Percentiles rank a stretch among this genome's conserved stretches.
Evolutionary conservation across 2,329 filamentous ascomycete genomes (phyloP).

Genomic region (Penicillium sp.): DNA sequence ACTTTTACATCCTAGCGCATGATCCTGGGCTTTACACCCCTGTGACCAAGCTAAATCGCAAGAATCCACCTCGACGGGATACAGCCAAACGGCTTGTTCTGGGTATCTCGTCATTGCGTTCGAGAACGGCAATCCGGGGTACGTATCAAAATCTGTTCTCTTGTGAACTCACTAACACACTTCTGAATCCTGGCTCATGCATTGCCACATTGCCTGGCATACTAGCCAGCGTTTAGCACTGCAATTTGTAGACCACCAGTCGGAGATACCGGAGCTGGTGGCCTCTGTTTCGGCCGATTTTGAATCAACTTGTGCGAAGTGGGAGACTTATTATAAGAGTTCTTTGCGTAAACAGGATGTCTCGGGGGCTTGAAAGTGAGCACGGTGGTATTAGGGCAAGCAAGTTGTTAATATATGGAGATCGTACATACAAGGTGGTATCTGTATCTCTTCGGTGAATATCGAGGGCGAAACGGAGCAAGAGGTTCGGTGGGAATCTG

Average conservation of each 20-base stretch:
- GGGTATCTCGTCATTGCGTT: neutral
- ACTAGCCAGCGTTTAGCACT: neutral
- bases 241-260: neutral
- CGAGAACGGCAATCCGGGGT: neutral
- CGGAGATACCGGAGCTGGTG: neutral
- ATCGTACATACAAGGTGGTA: neutral
- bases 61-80: slow-evolving; percentile 10
- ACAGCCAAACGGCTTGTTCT: slow-evolving; percentile 11
- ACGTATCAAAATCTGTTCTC: neutral
- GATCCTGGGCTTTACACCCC: slow-evolving; percentile 35
- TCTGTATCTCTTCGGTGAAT: neutral
- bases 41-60: neutral
- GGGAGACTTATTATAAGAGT: neutral
- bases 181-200: neutral
- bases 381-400: neutral
- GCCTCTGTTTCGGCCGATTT: neutral
- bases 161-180: neutral
- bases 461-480: neutral
- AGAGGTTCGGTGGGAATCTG: neutral
- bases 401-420: neutral
- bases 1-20: slow-evolving; percentile 30
- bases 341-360: neutral
- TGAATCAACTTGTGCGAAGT: neutral
- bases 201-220: neutral
- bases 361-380: too few species aligned